Conservation (phyloP, 2,329 filamentous ascomycete genomes). For the Phialemonium atrogriseum region DNA sequence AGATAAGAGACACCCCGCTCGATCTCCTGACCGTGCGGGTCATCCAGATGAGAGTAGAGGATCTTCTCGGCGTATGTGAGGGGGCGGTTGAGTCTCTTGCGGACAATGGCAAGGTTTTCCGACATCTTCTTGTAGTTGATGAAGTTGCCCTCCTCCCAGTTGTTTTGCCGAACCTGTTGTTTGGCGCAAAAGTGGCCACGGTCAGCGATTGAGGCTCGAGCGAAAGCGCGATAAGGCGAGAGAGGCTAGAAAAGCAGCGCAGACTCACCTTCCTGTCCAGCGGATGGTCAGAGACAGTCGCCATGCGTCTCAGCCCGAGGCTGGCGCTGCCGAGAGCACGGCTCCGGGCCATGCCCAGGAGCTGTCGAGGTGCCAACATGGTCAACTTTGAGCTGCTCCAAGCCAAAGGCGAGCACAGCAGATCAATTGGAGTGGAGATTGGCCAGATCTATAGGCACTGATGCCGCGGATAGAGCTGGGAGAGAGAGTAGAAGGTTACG, state of each 20-base stretch:
- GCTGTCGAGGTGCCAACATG: constrained; percentile 66
- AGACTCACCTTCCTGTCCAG: constrained; percentile 75
- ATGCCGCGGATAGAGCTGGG: constrained; percentile 7
- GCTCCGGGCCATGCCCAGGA: constrained; percentile 59
- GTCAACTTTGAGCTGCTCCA: constrained; percentile 25
- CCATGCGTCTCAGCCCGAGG: constrained; percentile 63
- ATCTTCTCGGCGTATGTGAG: constrained; percentile 98
- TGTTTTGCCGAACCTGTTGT: constrained; percentile 78
- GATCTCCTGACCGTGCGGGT: constrained; percentile 92
- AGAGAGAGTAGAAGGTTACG: constrained; percentile 14
- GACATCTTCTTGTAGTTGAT: constrained; percentile 99
- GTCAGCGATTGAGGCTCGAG: constrained; percentile 7
- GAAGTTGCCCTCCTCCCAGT: constrained; percentile 90
- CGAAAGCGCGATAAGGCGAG: no score
- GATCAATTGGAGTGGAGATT: constrained; percentile 28
- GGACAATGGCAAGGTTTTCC: constrained; percentile 90
- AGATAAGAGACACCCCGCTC: constrained; percentile 93
- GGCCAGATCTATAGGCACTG: constrained; percentile 13
- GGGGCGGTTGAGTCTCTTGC: constrained; percentile 80
- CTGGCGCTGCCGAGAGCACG: constrained; percentile 46
- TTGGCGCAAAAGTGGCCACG: constrained; percentile 14
- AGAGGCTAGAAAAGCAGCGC: no score
- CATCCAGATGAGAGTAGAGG: constrained; percentile 96
- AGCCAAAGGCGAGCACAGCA: constrained; percentile 9
- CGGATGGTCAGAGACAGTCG: constrained; percentile 76